A percentile compares a stretch with the other conserved stretches of the same genome.
These are phyloP conservation scores for Coemansia sp. DNA, from an alignment of 192 early-diverging fungal genomes.

Conservation along the genomic window DNA sequence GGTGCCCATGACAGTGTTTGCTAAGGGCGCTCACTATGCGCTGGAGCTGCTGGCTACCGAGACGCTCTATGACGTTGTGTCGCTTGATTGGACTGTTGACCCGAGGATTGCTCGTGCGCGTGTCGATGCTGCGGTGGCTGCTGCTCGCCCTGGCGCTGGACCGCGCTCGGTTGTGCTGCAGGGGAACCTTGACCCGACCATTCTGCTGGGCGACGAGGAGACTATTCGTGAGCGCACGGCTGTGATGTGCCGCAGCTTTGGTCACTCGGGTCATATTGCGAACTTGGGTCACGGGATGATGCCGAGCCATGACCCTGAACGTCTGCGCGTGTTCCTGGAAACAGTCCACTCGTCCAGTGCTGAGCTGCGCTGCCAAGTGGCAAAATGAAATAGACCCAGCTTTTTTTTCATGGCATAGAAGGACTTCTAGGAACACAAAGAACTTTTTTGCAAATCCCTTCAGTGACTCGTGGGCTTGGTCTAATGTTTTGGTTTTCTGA, in stretches of 20 bases:
- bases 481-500: neutral
- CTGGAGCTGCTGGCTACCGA: slow-evolving; percentile 64
- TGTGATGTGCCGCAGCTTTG: slow-evolving; percentile 82
- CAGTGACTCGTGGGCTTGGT: neutral
- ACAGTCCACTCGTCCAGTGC: slow-evolving; percentile 59
- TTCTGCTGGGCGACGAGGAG: slow-evolving; percentile 75
- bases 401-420: neutral
- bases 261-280: slow-evolving; percentile 76
- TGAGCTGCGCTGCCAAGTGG: slow-evolving; percentile 23
- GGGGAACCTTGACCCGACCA: slow-evolving; percentile 92
- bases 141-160: neutral
- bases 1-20: slow-evolving; percentile 92
- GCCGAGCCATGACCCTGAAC: slow-evolving; percentile 76
- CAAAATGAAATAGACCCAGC: neutral
- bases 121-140: slow-evolving; percentile 19
- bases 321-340: slow-evolving; percentile 66
- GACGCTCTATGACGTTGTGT: slow-evolving; percentile 81
- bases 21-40: slow-evolving; percentile 88
- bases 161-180: slow-evolving; percentile 60
- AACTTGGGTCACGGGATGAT: slow-evolving; percentile 98
- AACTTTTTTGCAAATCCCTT: neutral
- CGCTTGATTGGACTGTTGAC: slow-evolving; percentile 87
- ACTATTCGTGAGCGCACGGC: slow-evolving; percentile 69
- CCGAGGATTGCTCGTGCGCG: slow-evolving; percentile 52
- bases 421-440: neutral